Conservation (phyloP, 495 filamentous ascomycete genomes). For the Penicillium steckii region DNA sequence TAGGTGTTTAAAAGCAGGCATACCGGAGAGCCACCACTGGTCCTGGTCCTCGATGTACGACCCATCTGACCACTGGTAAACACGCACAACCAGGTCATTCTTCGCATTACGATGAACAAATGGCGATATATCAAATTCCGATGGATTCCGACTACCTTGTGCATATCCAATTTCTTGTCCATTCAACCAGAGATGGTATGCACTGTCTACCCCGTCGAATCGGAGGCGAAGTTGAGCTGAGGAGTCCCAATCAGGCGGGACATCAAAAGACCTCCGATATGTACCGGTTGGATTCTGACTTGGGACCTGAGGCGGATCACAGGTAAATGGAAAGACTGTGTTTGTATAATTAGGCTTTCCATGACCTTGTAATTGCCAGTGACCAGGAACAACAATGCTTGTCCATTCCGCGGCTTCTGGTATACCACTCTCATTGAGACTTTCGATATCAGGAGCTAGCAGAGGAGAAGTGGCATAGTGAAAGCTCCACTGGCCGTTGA, state of each 20-base stretch:
- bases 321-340: slow-evolving; percentile 59
- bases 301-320: slow-evolving; percentile 57
- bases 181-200: slow-evolving; percentile 66
- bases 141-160: slow-evolving; percentile 62
- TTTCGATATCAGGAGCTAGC: slow-evolving; percentile 39
- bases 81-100: slow-evolving; percentile 55
- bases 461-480: slow-evolving; percentile 49
- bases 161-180: slow-evolving; percentile 59
- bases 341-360: slow-evolving; percentile 67
- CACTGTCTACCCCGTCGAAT: slow-evolving; percentile 67
- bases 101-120: slow-evolving; percentile 34
- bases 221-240: slow-evolving; percentile 57
- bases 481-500: slow-evolving; percentile 64
- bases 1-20: neutral
- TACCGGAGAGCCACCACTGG: slow-evolving; percentile 56
- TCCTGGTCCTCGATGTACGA: slow-evolving; percentile 68
- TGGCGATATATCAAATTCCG: slow-evolving; percentile 59
- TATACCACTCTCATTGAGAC: slow-evolving; percentile 4
- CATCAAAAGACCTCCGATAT: slow-evolving; percentile 53
- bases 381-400: slow-evolving; percentile 59
- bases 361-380: slow-evolving; percentile 70
- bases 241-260: slow-evolving; percentile 39
- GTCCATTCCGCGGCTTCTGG: slow-evolving; percentile 40
- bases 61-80: slow-evolving; percentile 63
- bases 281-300: slow-evolving; percentile 61